phyloP scores from a whole-genome alignment of 257 asterid species.

The Solanum piurae region DNA sequence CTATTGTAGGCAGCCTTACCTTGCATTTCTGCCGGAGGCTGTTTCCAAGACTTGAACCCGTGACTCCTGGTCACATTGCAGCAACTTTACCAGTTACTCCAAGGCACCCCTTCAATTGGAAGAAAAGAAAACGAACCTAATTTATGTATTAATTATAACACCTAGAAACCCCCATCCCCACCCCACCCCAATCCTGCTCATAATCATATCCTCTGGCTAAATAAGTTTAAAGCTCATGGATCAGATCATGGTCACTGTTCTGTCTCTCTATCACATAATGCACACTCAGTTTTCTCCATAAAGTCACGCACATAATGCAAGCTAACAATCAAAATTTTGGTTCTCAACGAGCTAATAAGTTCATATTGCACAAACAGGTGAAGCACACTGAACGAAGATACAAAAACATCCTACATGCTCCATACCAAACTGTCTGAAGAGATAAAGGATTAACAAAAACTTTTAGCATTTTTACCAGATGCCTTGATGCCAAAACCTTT shows the following conservation, averaged over 20 bases:
- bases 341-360: not conserved
- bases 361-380: not conserved
- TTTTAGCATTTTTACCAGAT: constrained; percentile 24
- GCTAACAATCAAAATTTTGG: not conserved
- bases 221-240: not conserved
- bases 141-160: not conserved
- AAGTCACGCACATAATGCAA: not conserved
- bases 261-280: not conserved
- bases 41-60: too few relatives aligned
- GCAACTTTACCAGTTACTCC: too few relatives aligned
- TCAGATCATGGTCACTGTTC: not conserved
- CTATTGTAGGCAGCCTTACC: too few relatives aligned
- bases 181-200: not conserved
- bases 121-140: not conserved
- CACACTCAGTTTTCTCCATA: not conserved
- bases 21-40: too few relatives aligned
- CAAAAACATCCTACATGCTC: not conserved
- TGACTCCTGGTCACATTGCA: too few relatives aligned
- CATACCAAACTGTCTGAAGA: not conserved
- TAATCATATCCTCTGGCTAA: not conserved
- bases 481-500: constrained; percentile 44
- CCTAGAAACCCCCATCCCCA: not conserved
- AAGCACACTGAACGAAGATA: not conserved
- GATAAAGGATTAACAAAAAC: not conserved
- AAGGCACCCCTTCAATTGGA: too few relatives aligned